Evolutionary conservation across 148 eudicot species (phyloP).

Genomic region (Rhododendron ferrugineum): DNA sequence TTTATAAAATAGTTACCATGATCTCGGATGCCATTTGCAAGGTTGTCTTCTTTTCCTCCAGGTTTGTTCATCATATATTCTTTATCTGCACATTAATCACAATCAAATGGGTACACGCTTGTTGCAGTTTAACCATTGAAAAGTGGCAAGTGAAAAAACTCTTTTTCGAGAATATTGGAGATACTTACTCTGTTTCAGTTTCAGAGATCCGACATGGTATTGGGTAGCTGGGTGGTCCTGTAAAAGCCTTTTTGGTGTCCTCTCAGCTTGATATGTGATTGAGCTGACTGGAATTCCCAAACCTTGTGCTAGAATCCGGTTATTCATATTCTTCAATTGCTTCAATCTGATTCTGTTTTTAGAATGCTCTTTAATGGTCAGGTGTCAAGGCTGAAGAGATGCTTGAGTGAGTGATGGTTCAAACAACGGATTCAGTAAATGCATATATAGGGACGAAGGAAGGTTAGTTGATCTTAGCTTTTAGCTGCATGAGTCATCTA

Average conservation of each 20-base stretch:
- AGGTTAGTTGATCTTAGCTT: not conserved
- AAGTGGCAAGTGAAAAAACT: not conserved
- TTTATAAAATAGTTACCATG: conserved; percentile 2
- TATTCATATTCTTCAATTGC: conserved; percentile 13
- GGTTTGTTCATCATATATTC: not conserved
- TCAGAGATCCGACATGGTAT: conserved; percentile 12
- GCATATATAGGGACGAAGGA: conserved; percentile 9
- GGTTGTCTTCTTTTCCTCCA: conserved; percentile 1
- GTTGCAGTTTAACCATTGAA: not conserved
- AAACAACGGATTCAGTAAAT: not conserved
- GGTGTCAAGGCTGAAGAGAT: not conserved
- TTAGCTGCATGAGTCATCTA: conserved; percentile 12
- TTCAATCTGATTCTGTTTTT: not conserved
- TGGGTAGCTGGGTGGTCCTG: conserved; percentile 10
- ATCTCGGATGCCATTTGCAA: conserved; percentile 7
- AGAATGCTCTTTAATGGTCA: conserved; percentile 1
- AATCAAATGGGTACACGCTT: not conserved
- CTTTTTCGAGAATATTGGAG: not conserved
- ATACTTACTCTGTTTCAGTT: conserved; percentile 12
- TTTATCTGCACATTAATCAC: conserved; percentile 3
- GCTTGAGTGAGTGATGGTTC: not conserved
- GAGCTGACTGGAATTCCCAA: conserved; percentile 8
- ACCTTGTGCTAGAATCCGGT: conserved; percentile 4
- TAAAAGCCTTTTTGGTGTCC: conserved; percentile 8
- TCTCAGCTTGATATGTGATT: conserved; percentile 5